Evolutionary conservation across 2,329 filamentous ascomycete genomes (phyloP).

Genomic region (Ophiocordyceps robertsii): DNA sequence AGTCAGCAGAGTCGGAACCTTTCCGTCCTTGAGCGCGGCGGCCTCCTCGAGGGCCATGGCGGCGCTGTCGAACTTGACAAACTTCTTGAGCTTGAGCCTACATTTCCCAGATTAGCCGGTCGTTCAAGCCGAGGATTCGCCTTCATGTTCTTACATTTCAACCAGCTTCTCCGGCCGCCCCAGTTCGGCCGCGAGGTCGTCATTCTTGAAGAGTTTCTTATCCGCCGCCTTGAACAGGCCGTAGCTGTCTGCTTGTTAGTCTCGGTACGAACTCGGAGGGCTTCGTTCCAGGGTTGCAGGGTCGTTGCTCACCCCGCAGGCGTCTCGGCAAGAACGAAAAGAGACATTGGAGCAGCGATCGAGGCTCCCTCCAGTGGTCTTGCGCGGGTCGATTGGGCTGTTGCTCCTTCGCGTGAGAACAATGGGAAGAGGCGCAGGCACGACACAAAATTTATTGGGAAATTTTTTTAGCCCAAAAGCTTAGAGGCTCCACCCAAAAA

Average conservation of each 20-base stretch:
- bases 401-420: constrained; percentile 21
- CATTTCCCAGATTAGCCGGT: neutral
- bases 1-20: constrained; percentile 79
- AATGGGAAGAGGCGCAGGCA: constrained; percentile 12
- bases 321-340: constrained; percentile 89
- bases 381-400: constrained; percentile 17
- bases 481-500: constrained; percentile 22
- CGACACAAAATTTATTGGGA: constrained; percentile 12
- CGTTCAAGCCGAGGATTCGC: neutral
- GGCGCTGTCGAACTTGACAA: constrained; percentile 93
- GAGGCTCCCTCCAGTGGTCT: constrained; percentile 15
- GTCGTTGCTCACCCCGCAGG: constrained; percentile 53
- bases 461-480: constrained; percentile 27
- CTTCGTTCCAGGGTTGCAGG: neutral
- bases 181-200: constrained; percentile 63
- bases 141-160: constrained; percentile 54
- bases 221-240: constrained; percentile 96
- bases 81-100: constrained; percentile 90
- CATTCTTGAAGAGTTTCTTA: constrained; percentile 91
- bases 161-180: constrained; percentile 73
- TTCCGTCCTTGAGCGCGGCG: constrained; percentile 77
- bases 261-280: neutral
- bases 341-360: constrained; percentile 50
- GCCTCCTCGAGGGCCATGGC: constrained; percentile 84
- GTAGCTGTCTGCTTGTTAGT: constrained; percentile 50